phyloP scores from a whole-genome alignment of 1,284 basidiomycete species.

The Fomitopsis schrenkii region DNA sequence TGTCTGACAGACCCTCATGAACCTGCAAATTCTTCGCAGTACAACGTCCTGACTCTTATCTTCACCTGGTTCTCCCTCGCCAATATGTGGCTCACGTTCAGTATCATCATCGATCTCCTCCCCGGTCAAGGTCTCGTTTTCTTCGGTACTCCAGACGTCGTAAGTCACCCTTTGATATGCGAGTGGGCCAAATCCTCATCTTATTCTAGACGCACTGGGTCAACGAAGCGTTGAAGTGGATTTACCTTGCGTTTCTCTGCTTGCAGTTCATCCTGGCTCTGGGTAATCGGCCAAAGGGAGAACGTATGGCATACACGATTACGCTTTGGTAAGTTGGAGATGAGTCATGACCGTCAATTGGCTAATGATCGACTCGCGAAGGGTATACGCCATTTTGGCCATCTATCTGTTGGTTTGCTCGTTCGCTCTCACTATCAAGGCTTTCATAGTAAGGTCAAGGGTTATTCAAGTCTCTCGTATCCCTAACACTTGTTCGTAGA shows the following conservation, averaged over 20 bases:
- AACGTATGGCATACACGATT: slow-evolving; percentile 75
- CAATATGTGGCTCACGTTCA: slow-evolving; percentile 95
- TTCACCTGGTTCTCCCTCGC: slow-evolving; percentile 93
- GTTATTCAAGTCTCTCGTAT: neutral
- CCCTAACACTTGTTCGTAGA: slow-evolving; percentile 31
- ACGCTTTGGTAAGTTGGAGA: slow-evolving; percentile 66
- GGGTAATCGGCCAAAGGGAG: slow-evolving; percentile 95
- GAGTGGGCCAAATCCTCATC: neutral
- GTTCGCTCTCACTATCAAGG: slow-evolving; percentile 74
- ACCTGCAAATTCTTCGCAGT: slow-evolving; percentile 36
- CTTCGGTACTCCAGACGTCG: slow-evolving; percentile 65
- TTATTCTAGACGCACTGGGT: slow-evolving; percentile 81
- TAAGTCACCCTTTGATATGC: slow-evolving; percentile 34
- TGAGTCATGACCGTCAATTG: neutral
- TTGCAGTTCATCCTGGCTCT: slow-evolving; percentile 92
- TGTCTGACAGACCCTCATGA: neutral
- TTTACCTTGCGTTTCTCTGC: slow-evolving; percentile 83
- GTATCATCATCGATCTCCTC: slow-evolving; percentile 90
- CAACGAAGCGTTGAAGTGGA: slow-evolving; percentile 81
- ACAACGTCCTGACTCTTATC: slow-evolving; percentile 74
- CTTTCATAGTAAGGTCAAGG: slow-evolving; percentile 61
- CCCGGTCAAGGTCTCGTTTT: slow-evolving; percentile 61
- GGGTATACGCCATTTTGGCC: slow-evolving; percentile 78
- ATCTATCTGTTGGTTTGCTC: slow-evolving; percentile 84
- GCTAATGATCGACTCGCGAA: slow-evolving; percentile 20